Evolutionary conservation across 176 grass and related monocot genomes (phyloP), one percentile per base, ranked within the genome.

Genomic region (Eragrostis nindensis): DNA sequence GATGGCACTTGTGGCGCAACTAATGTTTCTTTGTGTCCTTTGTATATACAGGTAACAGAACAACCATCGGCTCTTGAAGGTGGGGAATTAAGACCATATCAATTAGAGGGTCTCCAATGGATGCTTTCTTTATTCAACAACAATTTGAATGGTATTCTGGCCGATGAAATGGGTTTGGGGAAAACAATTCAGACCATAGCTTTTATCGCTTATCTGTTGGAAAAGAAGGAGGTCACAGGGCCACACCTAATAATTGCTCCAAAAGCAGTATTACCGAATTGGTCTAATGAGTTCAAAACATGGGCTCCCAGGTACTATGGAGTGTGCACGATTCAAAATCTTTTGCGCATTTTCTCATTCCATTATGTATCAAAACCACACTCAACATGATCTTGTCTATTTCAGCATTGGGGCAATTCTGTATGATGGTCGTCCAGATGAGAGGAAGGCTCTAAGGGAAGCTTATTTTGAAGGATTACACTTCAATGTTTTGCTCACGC

Each of bases 101-200:
- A 99, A 74, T 39, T 99, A 77, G 96, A 99, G 88, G 96, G 96
- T 56, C 92, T 99, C 76, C 96, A 99, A 61, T 99, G 96, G 96
- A 99, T 99, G 96, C 96, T 99, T 78, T 99, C 96, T 53, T 78
- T 99, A 74, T 99, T 95, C 77, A 99, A 99, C 80, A 99, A 99
- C 73, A 99, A 99, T 86, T 74, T 99, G 83, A 99, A 99, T 89
- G 96, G 96, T 59, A 99, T 99, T 76, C 86, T 99, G 50, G 96
- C 96, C 77, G 96, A 99, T 90, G 96, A 99, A 95, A 99, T 99
- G 96, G 96, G 96, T 86, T 86, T 99, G 50, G 96, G 96, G 69
- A 99, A 99, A 91, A 99, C 96, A 84, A 99, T 99, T 81, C 96
- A 99, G 68, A 95, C 96, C 73, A 99, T 99, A 93, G 79, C 89